A percentile compares a stretch with the other conserved stretches of the same genome.
Conservation (phyloP, 202 grass and related monocot genomes). For the Dendrocalamus latiflorus region DNA sequence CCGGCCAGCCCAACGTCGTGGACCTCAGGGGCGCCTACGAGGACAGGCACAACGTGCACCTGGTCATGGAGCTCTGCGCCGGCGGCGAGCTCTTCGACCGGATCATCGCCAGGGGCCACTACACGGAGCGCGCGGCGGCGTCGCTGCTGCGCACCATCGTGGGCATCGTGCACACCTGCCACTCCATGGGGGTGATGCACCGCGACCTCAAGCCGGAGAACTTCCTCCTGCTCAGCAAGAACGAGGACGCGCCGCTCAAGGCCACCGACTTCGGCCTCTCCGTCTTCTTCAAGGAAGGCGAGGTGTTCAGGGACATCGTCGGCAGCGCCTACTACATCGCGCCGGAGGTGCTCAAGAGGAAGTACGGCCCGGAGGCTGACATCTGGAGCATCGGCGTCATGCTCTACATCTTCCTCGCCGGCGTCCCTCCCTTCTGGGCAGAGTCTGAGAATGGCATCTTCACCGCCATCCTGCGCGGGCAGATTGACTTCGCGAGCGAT, state of each 20-base stretch:
- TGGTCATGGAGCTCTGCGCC: conserved; percentile 95
- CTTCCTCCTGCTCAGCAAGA: conserved; percentile 64
- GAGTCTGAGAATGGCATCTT: conserved; percentile 86
- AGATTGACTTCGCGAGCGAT: conserved; percentile 61
- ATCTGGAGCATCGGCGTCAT: conserved; percentile 93
- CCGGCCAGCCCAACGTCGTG: conserved; percentile 65
- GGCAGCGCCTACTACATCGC: conserved; percentile 92
- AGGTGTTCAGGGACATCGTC: conserved; percentile 71
- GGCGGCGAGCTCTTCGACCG: conserved; percentile 92
- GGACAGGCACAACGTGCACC: conserved; percentile 84
- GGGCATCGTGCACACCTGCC: conserved; percentile 62
- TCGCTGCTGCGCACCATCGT: conserved; percentile 60
- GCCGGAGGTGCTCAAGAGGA: conserved; percentile 76
- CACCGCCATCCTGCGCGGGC: conserved; percentile 69
- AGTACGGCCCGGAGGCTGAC: conserved; percentile 71
- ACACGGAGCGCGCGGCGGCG: conserved; percentile 76
- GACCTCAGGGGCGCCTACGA: conserved; percentile 63
- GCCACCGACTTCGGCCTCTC: conserved; percentile 85
- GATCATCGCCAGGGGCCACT: conserved; percentile 73
- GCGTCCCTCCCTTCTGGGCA: conserved; percentile 86
- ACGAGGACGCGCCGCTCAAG: conserved; percentile 65
- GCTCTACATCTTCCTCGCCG: conserved; percentile 95
- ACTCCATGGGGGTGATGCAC: conserved; percentile 93
- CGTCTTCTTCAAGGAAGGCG: conserved; percentile 82
- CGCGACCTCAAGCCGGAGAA: conserved; percentile 94